Evolutionary conservation across 2,329 filamentous ascomycete species (phyloP).

Genomic region (Alternaria triticina): DNA sequence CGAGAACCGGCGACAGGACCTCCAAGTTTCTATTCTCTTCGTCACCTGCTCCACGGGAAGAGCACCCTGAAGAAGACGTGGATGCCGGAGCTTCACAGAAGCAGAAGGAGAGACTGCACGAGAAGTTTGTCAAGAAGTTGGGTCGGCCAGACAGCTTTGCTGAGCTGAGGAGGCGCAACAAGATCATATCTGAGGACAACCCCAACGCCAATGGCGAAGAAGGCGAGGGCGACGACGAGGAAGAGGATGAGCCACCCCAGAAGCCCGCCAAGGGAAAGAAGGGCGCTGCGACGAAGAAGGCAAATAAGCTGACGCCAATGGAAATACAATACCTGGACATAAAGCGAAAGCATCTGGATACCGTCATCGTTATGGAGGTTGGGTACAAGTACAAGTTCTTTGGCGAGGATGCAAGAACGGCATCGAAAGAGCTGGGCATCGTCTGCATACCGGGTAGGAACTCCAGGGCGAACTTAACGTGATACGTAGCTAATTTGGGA

Average conservation of each 20-base stretch:
- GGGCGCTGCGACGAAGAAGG: constrained; percentile 68
- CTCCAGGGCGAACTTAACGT: neutral
- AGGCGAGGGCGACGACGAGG: constrained; percentile 63
- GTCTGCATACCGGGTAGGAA: constrained; percentile 80
- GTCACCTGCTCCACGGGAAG: constrained; percentile 49
- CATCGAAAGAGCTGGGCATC: constrained; percentile 89
- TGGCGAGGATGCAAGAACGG: constrained; percentile 88
- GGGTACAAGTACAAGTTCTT: constrained; percentile 99
- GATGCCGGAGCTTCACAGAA: constrained; percentile 62
- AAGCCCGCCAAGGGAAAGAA: constrained; percentile 58
- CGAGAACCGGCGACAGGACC: constrained; percentile 56
- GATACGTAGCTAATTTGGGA: constrained; percentile 65
- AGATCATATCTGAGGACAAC: constrained; percentile 61
- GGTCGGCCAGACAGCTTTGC: constrained; percentile 83
- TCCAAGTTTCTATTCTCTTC: constrained; percentile 66
- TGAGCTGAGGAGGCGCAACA: constrained; percentile 67
- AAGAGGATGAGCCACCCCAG: constrained; percentile 61
- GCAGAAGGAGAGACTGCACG: constrained; percentile 75
- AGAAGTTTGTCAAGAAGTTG: constrained; percentile 87
- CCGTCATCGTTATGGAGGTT: constrained; percentile 89
- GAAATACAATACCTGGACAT: constrained; percentile 93
- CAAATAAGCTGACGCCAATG: constrained; percentile 88
- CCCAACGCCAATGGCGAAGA: constrained; percentile 57
- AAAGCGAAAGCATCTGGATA: constrained; percentile 89
- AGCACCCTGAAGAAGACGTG: constrained; percentile 45